Evolutionary conservation across 225 moss, liverwort and hornwort species (phyloP).

Genomic region (Anthoceros angustus): DNA sequence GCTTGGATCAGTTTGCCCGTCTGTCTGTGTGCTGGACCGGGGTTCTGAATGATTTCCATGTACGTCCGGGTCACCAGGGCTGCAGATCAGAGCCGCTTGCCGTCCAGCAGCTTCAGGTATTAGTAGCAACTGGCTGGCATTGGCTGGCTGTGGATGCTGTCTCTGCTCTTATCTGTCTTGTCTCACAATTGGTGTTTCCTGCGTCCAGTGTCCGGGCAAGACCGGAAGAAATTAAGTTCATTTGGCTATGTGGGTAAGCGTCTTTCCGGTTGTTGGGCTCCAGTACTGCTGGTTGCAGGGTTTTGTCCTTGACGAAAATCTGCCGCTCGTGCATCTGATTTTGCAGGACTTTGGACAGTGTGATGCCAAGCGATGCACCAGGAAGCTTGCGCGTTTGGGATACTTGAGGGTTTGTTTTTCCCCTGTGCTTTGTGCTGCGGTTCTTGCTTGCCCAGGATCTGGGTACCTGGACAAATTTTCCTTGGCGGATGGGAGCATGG

Average conservation of each 20-base stretch:
- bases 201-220: too few species aligned
- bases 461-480: not conserved
- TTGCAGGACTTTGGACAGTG: slow-evolving; percentile 84
- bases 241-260: slow-evolving; percentile 85
- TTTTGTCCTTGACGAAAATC: not conserved
- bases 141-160: too few species aligned
- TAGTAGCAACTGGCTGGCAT: too few species aligned
- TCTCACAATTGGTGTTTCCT: too few species aligned
- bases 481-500: not conserved
- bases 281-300: not conserved
- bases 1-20: too few species aligned
- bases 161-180: too few species aligned
- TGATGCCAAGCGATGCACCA: slow-evolving; percentile 85
- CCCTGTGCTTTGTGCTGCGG: not conserved
- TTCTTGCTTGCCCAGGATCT: not conserved
- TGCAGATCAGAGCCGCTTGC: too few species aligned
- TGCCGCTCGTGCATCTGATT: not conserved
- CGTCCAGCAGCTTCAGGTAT: too few species aligned
- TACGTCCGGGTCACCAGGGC: too few species aligned
- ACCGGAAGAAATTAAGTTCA: slow-evolving; percentile 45
- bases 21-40: too few species aligned
- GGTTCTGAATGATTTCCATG: too few species aligned
- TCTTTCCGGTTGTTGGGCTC: too few species aligned
- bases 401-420: slow-evolving; percentile 37
- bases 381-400: slow-evolving; percentile 85